Evolutionary conservation across 768 basidiomycete species (phyloP).

Genomic region (Leucosporidium creatinivorum): DNA sequence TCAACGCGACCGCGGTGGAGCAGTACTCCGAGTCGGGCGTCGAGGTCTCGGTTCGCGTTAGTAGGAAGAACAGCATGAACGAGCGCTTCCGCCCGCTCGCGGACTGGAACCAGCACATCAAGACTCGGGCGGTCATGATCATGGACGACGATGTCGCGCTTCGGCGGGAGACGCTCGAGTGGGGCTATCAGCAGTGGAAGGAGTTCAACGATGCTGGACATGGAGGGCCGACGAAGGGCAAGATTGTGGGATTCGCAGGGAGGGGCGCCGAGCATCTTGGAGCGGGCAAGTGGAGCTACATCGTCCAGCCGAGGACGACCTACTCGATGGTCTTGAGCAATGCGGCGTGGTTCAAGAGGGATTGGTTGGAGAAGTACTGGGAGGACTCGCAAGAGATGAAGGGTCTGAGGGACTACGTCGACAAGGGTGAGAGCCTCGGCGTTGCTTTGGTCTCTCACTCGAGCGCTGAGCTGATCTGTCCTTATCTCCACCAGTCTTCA

Average conservation of each 20-base stretch:
- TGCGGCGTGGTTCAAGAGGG: constrained; percentile 27
- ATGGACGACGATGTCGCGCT: constrained; percentile 35
- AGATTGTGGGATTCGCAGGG: constrained; percentile 30
- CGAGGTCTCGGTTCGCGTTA: constrained; percentile 18
- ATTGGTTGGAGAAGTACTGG: constrained; percentile 33
- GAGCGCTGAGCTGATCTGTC: not conserved
- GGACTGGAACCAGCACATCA: constrained; percentile 21
- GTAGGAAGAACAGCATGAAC: constrained; percentile 32
- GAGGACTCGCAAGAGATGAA: constrained; percentile 14
- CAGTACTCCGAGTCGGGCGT: constrained; percentile 14
- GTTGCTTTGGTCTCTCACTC: not conserved
- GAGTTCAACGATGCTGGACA: constrained; percentile 2
- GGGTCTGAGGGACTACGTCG: constrained; percentile 23
- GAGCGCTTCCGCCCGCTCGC: constrained; percentile 27
- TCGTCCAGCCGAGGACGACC: constrained; percentile 10
- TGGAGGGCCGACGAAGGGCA: constrained; percentile 2
- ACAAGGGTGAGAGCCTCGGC: constrained; percentile 17
- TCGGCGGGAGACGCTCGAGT: constrained; percentile 22
- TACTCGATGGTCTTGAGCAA: constrained; percentile 34
- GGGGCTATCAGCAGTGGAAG: constrained; percentile 28
- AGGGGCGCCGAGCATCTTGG: constrained; percentile 15
- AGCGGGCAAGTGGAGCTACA: constrained; percentile 11
- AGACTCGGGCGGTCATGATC: constrained; percentile 29
- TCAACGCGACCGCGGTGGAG: constrained; percentile 15
- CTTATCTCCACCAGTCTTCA: constrained; percentile 17